Base-by-base conservation (phyloP, 2,329 filamentous ascomycete genomes). In the Juglanconis oblonga region DNA sequence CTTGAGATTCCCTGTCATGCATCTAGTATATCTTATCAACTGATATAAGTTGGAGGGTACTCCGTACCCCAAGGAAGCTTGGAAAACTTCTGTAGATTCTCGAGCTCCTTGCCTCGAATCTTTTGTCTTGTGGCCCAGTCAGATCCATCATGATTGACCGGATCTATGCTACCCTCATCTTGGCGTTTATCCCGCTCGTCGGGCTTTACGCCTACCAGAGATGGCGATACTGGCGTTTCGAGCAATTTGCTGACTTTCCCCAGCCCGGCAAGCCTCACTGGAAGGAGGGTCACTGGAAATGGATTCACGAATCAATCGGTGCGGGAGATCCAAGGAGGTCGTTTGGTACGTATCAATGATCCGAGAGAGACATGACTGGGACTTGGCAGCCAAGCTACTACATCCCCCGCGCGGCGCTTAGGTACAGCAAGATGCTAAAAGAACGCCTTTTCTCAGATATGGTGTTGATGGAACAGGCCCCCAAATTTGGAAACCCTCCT, bases 401-500 rank as follows among this genome's bases (percentile, higher is more conserved):
- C 24, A 24, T 24, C 1, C 24, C 24, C 2, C 24, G 24, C 24
- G 24, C 24, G 24, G 24, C 24, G 24, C 24, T 24, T 24, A 24
- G 24, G 24, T 24, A 24, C 24, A 24, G 24, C 24, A 24, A 24
- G 1, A 24, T 24, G 24, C 24, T 24, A 24, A 24, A 24, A 24
- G 24, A 42, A 13, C 10, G 10, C 38, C 38, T 4, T 42, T 24
- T 24, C 24, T 14, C 38, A 42, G 38, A 42, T 11, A 42, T 42
- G 38, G 38, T 42, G 6, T 14, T 42, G 10, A 42, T 42, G 38
- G 38, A 42, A 42, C 38, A 42, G 10, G 38, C 38, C 5, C 38
- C 38, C 38, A 42, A 42, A 11, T 42, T 42, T 42, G 72, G 70
- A 1, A 67, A 68, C 10, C 74, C 75, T 5, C 67, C 72, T 2